Evolutionary conservation across 2,329 filamentous ascomycete genomes (phyloP).

Genomic region (Aspergillus nomiae): DNA sequence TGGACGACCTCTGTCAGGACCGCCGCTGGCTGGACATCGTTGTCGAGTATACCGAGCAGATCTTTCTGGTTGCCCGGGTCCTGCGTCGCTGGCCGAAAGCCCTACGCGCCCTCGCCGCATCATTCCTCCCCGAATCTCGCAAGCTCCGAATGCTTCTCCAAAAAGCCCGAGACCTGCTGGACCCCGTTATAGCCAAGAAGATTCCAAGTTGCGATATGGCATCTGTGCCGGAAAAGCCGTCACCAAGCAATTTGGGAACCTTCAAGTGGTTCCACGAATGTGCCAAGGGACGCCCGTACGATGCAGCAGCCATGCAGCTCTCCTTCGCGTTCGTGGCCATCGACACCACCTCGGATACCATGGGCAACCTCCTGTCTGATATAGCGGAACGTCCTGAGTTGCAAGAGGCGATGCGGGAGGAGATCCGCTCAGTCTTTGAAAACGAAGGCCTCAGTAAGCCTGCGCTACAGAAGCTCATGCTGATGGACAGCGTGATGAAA

Average conservation of each 20-base stretch:
- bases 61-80: constrained; percentile 19
- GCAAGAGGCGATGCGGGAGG: not conserved
- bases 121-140: constrained; percentile 5
- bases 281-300: constrained; percentile 22
- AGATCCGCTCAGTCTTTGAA: no score
- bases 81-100: constrained; percentile 10
- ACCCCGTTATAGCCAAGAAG: not conserved
- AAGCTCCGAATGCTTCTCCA: constrained; percentile 1
- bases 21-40: constrained; percentile 21
- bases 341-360: constrained; percentile 25
- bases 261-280: constrained; percentile 28
- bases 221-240: not conserved
- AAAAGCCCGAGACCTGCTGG: not conserved
- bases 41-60: constrained; percentile 16
- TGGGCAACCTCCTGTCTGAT: constrained; percentile 24
- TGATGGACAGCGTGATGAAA: no score
- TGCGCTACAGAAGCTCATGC: no score
- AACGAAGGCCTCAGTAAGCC: no score
- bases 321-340: constrained; percentile 25
- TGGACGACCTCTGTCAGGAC: constrained; percentile 20
- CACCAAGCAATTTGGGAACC: constrained; percentile 16
- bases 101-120: not conserved
- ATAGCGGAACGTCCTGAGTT: constrained; percentile 13
- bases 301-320: constrained; percentile 22
- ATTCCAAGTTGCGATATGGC: not conserved